Conservation (phyloP, 441 rosid species). For the Aleurites moluccanus region DNA sequence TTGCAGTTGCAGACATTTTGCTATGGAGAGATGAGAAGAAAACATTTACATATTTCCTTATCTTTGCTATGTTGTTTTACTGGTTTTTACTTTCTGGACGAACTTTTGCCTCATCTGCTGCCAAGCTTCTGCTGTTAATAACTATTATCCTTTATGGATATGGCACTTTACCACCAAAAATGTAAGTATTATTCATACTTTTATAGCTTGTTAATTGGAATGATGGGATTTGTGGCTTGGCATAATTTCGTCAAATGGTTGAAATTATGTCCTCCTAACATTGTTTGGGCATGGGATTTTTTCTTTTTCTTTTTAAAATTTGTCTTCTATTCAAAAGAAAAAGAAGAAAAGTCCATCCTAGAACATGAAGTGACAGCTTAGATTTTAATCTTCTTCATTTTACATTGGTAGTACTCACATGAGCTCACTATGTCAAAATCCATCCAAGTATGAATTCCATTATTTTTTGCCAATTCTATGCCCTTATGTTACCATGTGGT, state of each 20-base stretch:
- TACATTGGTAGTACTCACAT: too few species aligned
- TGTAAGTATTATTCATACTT: conserved; percentile 47
- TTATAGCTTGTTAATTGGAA: background rate
- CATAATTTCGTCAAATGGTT: background rate
- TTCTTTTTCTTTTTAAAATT: background rate
- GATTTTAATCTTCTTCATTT: background rate
- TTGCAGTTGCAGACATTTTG: conserved; percentile 82
- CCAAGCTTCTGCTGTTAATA: conserved; percentile 59
- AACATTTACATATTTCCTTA: conserved; percentile 65
- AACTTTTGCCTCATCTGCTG: conserved; percentile 66
- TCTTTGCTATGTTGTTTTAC: conserved; percentile 52
- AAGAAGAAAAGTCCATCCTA: background rate
- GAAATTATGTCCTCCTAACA: background rate
- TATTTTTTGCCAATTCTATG: background rate
- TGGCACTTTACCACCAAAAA: conserved; percentile 47
- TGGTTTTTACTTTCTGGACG: conserved; percentile 84
- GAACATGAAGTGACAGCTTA: background rate
- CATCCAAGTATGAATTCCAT: background rate
- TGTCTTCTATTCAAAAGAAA: background rate
- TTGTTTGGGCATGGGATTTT: background rate
- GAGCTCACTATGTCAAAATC: background rate
- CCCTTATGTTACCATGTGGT: background rate
- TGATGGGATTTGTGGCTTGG: background rate
- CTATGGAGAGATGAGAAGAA: conserved; percentile 94
- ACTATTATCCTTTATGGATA: conserved; percentile 55